phyloP scores from a whole-genome alignment of 441 rosid genomes.

The Flueggea neowawraea region DNA sequence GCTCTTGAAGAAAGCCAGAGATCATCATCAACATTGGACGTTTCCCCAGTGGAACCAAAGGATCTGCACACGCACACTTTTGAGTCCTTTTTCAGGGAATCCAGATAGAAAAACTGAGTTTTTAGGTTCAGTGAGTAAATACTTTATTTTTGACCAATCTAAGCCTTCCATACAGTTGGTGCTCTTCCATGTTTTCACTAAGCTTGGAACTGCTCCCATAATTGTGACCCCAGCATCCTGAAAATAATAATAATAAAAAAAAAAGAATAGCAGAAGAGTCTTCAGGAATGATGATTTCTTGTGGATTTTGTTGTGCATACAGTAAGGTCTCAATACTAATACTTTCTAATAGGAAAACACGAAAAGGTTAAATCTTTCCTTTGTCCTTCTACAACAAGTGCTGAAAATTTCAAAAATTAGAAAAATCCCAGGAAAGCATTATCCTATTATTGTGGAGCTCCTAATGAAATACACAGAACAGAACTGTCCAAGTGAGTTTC shows the following conservation, averaged over 20 bases:
- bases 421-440: no score
- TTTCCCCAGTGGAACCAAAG: constrained; percentile 72
- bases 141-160: constrained; percentile 82
- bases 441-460: no score
- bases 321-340: no score
- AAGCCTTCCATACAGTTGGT: constrained; percentile 64
- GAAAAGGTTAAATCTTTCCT: no score
- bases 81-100: neutral
- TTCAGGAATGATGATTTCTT: neutral
- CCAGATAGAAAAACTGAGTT: neutral
- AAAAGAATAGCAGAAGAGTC: neutral
- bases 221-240: constrained; percentile 88
- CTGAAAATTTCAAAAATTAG: no score
- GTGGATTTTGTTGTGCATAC: neutral
- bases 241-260: constrained; percentile 10
- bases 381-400: no score
- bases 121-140: neutral
- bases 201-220: constrained; percentile 87
- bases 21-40: constrained; percentile 82
- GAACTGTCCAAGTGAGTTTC: no score
- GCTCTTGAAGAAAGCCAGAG: constrained; percentile 93
- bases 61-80: constrained; percentile 28
- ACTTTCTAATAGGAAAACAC: no score
- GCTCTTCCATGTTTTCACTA: constrained; percentile 85
- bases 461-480: no score